Base-by-base conservation (phyloP, 2,329 filamentous ascomycete genomes). In the Aspergillus udagawae region DNA sequence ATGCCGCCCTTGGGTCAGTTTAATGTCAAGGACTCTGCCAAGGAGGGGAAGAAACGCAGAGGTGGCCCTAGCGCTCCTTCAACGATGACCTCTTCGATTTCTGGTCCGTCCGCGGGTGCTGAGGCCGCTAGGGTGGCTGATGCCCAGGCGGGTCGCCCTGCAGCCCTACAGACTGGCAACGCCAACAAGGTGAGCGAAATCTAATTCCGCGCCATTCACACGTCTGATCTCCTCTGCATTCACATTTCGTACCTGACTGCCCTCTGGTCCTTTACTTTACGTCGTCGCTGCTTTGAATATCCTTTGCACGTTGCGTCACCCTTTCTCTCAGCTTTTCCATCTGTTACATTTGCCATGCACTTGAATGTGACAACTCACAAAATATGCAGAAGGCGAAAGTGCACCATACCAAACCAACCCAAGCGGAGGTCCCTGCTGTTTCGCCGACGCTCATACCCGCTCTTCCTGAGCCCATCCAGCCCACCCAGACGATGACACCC, bases 1-100 rank as follows among this genome's bases (percentile, higher is more conserved):
- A 87, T 97, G 83, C 94, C 94, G 42, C 93, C 93, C 2, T 86
- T 99, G 41, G 94, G 94, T 38, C 96, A 96, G 72, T 99, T 99
- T 71, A 91, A 94, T 35, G 86, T 86, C 20, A 85, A 86, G 21
- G 94, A 92, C 63, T 90, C 90, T 3, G 90, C 84, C 66, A 96
- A 97, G 70, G 92, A 96, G 61, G 90, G 82, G 74, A 97, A 97
- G 75, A 97, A 97, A 76, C 87, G 92, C 20, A 85, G 89, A 32
- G 86, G 87, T 42, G 80, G 80, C 49, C 81, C 83, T 54, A 71
- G 72, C 28, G 70, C 73, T 56, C 67, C 73, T 54, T 64, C 67
- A 29, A 62, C 67, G 35, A 61, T 74, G 53, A 69, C 70, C 45
- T 63, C 70, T 45, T 68, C 75, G 42, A 60, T 70, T 42, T 72